Evolutionary conservation across 73 alveolate species (phyloP).

Genomic region (Paramecium sexaurelia): DNA sequence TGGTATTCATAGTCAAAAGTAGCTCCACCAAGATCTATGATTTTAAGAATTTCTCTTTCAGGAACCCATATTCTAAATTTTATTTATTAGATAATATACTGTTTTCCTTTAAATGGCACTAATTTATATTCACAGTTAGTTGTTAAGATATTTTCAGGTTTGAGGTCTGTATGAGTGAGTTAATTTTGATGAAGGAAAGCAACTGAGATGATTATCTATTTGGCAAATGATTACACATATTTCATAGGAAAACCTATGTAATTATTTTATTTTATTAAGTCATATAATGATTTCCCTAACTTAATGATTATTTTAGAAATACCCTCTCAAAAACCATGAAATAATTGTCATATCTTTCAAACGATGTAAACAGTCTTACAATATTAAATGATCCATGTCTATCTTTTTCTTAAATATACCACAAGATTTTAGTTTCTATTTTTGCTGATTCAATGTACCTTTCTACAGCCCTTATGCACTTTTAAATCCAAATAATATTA

Average conservation of each 20-base stretch:
- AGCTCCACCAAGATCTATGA: constrained; percentile 96
- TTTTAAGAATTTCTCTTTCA: constrained; percentile 72
- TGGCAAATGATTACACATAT: constrained; percentile 52
- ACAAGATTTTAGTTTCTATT: constrained; percentile 61
- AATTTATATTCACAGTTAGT: neutral
- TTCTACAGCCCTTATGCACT: constrained; percentile 65
- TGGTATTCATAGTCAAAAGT: constrained; percentile 74
- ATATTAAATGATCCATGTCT: constrained; percentile 24
- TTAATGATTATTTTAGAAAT: constrained; percentile 2
- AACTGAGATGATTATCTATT: constrained; percentile 34
- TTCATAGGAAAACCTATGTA: constrained; percentile 54
- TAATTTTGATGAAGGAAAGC: constrained; percentile 61
- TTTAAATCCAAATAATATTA: constrained; percentile 30
- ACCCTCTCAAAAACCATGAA: constrained; percentile 63
- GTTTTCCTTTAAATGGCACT: constrained; percentile 43
- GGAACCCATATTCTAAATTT: constrained; percentile 66
- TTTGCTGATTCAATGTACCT: constrained; percentile 59
- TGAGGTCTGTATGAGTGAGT: constrained; percentile 96
- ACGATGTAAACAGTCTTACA: constrained; percentile 53
- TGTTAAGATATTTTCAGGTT: constrained; percentile 95
- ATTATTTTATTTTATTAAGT: constrained; percentile 35
- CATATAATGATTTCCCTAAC: constrained; percentile 68
- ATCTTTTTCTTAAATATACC: constrained; percentile 54
- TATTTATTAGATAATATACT: neutral
- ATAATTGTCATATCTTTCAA: constrained; percentile 46